A percentile compares a stretch with the other conserved stretches of the same genome.
phyloP scores from a whole-genome alignment of 75 land plant genomes.

The Larix kaempferi region DNA sequence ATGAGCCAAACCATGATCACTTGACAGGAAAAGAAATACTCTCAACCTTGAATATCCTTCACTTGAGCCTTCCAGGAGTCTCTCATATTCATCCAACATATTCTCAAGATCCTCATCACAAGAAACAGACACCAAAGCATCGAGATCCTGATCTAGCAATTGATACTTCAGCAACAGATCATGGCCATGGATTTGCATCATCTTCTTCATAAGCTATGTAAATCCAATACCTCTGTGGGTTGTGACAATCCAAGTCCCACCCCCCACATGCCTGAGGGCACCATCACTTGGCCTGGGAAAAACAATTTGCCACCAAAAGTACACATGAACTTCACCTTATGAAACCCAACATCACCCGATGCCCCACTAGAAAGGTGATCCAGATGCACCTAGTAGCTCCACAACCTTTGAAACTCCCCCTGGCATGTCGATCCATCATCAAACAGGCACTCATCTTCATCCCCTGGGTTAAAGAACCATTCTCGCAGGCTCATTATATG shows the following conservation, averaged over 20 bases:
- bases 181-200: constrained; percentile 39
- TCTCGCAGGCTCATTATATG: background rate
- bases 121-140: constrained; percentile 44
- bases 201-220: constrained; percentile 50
- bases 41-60: constrained; percentile 31
- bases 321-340: constrained; percentile 79
- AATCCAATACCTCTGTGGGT: constrained; percentile 39
- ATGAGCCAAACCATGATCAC: constrained; percentile 15
- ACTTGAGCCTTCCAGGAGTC: constrained; percentile 17
- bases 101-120: constrained; percentile 41
- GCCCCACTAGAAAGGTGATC: background rate
- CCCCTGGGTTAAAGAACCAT: background rate
- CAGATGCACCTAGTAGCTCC: too few species aligned
- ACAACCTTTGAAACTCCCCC: background rate
- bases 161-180: constrained; percentile 32
- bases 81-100: constrained; percentile 51
- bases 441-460: background rate
- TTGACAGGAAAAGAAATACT: constrained; percentile 26
- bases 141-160: constrained; percentile 47
- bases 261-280: too few species aligned
- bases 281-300: too few species aligned
- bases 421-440: background rate
- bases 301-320: constrained; percentile 90
- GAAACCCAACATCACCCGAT: background rate
- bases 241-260: too few species aligned